phyloP scores from a whole-genome alignment of 2,329 filamentous ascomycete species.

The Moelleriella libera region DNA sequence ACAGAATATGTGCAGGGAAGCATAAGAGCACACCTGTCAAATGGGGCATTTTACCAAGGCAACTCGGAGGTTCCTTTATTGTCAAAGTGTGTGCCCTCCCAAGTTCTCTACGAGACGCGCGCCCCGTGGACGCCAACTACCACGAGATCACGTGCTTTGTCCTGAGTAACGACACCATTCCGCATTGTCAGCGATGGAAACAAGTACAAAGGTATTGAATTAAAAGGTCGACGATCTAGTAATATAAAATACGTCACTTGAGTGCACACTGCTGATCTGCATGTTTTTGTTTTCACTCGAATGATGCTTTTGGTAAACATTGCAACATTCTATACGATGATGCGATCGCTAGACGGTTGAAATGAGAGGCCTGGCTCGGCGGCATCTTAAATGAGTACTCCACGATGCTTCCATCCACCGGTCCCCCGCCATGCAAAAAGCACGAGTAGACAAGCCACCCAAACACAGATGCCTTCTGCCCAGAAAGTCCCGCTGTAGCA shows the following conservation, averaged over 20 bases:
- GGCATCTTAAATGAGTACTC: not conserved
- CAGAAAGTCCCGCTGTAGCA: conserved; percentile 79
- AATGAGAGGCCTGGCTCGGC: not conserved
- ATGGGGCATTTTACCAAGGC: conserved; percentile 1
- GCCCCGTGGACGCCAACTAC: too few species aligned
- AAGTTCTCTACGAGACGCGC: too few species aligned
- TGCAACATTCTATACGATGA: not conserved
- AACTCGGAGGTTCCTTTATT: too few species aligned
- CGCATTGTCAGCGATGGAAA: too few species aligned
- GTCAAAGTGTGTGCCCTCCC: too few species aligned
- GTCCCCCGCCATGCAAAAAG: conserved; percentile 69
- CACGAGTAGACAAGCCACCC: conserved; percentile 60
- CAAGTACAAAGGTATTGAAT: too few species aligned
- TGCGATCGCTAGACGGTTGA: not conserved
- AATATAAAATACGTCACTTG: too few species aligned
- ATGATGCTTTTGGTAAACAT: not conserved
- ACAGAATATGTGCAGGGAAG: not conserved
- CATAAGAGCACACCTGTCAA: conserved; percentile 1
- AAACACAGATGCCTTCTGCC: conserved; percentile 71
- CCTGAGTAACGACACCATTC: too few species aligned
- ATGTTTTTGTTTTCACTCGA: too few species aligned
- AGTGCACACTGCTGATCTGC: too few species aligned
- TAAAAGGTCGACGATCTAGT: too few species aligned
- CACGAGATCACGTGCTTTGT: too few species aligned
- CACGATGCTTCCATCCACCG: conserved; percentile 53